phyloP scores from a whole-genome alignment of 306 rosid genomes.

The Ceratonia siliqua region DNA sequence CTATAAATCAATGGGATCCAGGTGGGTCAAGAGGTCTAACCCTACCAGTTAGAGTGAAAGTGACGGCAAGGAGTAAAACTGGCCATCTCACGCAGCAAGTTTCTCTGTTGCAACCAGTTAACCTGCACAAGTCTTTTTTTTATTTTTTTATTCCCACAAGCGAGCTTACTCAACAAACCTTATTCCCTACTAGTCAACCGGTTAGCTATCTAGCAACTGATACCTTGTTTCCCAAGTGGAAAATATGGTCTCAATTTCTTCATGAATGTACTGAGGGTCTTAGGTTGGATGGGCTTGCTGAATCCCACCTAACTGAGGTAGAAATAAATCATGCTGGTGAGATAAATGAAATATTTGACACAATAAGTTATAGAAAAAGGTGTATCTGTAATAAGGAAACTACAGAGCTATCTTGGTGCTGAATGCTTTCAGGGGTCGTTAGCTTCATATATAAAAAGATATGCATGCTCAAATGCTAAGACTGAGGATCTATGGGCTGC shows the following conservation, averaged over 20 bases:
- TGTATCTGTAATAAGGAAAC: too few relatives aligned
- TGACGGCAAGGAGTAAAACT: too few relatives aligned
- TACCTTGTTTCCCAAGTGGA: conserved; percentile 91
- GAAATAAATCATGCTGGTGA: conserved; percentile 88
- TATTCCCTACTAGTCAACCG: too few relatives aligned
- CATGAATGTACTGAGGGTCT: conserved; percentile 73
- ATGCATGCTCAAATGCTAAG: conserved; percentile 80
- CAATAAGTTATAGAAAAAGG: conserved; percentile 90
- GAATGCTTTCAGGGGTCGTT: conserved; percentile 95
- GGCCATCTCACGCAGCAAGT: too few relatives aligned
- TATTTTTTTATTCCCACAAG: too few relatives aligned
- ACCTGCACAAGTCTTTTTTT: too few relatives aligned
- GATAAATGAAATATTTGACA: conserved; percentile 92
- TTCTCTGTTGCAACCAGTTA: too few relatives aligned
- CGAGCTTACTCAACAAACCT: too few relatives aligned
- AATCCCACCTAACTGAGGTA: conserved; percentile 97
- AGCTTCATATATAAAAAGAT: conserved; percentile 78
- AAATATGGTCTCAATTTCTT: conserved; percentile 95
- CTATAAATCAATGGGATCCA: too few relatives aligned
- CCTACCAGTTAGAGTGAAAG: too few relatives aligned
- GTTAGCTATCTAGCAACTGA: conserved; percentile 92
- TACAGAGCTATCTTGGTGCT: too few relatives aligned
- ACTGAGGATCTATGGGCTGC: conserved; percentile 96
- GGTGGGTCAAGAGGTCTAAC: too few relatives aligned
- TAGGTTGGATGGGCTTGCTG: conserved; percentile 84